These are phyloP conservation scores for Astraeus odoratus DNA, from an alignment of 768 basidiomycete species.

Conservation along the genomic window DNA sequence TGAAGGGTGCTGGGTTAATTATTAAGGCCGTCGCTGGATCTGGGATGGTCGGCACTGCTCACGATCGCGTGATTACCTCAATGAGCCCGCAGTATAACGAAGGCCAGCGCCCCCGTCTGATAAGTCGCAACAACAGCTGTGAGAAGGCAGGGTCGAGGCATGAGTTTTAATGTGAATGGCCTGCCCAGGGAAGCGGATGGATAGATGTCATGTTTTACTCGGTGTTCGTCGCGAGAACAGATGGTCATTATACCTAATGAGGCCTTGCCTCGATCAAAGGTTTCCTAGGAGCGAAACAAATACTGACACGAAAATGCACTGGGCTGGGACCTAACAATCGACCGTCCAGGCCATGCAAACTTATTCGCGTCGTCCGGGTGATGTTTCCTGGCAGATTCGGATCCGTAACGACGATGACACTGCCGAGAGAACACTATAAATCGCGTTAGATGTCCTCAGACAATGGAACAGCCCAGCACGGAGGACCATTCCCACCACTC, in stretches of 20 bases:
- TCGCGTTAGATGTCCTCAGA: not conserved
- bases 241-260: not conserved
- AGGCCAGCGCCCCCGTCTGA: too few species aligned
- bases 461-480: not conserved
- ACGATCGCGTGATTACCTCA: not conserved
- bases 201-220: too few species aligned
- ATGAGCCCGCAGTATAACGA: not conserved
- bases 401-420: not conserved
- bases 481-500: constrained; percentile 9
- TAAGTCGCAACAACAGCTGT: not conserved
- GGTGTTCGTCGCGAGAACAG: too few species aligned
- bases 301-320: too few species aligned
- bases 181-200: not conserved
- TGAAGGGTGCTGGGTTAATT: not conserved
- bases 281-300: too few species aligned
- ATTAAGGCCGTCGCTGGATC: not conserved
- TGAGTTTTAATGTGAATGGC: not conserved
- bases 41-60: too few species aligned
- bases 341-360: too few species aligned
- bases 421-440: constrained; percentile 1
- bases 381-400: not conserved
- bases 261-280: not conserved
- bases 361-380: constrained; percentile 18
- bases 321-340: too few species aligned
- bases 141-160: not conserved